phyloP scores from a whole-genome alignment of 306 rosid species.

The Corylus heterophylla region DNA sequence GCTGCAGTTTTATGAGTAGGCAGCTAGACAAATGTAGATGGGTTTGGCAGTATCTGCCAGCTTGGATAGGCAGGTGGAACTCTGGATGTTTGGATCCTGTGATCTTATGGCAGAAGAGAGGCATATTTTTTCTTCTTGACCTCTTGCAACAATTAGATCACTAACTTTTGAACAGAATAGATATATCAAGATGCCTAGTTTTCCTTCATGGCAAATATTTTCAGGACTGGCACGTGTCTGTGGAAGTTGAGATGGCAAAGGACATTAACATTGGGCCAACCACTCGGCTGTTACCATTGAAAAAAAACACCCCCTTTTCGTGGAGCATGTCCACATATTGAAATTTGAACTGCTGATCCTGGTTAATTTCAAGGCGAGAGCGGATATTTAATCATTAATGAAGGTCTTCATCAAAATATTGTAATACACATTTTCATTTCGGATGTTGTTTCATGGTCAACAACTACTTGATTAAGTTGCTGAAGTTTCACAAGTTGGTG shows the following conservation, averaged over 20 bases:
- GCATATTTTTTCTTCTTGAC: not conserved
- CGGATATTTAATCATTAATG: not conserved
- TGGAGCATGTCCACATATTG: conserved; percentile 24
- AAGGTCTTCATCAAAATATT: not conserved
- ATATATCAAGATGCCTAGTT: conserved; percentile 5
- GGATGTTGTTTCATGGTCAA: conserved; percentile 12
- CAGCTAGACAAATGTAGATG: conserved; percentile 5
- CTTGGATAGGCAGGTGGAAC: conserved; percentile 5
- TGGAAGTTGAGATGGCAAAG: conserved; percentile 18
- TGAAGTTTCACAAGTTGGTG: not conserved
- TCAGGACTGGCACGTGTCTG: conserved; percentile 14
- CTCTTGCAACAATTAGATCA: not conserved
- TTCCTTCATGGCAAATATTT: conserved; percentile 17
- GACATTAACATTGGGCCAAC: conserved; percentile 16
- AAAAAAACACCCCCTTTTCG: conserved; percentile 11
- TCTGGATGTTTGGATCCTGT: conserved; percentile 11
- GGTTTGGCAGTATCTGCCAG: conserved; percentile 4
- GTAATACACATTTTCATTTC: not conserved
- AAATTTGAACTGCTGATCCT: conserved; percentile 17
- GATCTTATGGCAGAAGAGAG: conserved; percentile 5
- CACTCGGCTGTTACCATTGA: conserved; percentile 30
- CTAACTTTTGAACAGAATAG: not conserved
- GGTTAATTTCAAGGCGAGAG: conserved; percentile 24
- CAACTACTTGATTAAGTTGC: not conserved
- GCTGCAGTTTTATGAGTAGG: not conserved